These are phyloP conservation scores for Gracilaria vermiculophylla DNA, from an alignment of 23 red algal genomes.

Conservation along the genomic window DNA sequence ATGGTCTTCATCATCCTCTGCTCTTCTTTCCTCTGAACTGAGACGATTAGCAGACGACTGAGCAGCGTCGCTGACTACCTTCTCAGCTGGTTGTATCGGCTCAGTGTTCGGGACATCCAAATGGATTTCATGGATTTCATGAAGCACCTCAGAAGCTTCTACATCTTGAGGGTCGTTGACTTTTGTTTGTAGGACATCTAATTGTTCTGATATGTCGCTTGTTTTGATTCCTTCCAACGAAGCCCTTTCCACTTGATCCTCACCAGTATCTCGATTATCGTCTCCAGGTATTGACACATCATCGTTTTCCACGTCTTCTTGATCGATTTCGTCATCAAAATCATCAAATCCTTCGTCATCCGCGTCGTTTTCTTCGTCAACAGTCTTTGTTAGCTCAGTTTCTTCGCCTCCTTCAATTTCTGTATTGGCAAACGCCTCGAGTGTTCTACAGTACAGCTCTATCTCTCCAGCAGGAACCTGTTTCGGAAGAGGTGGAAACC, in stretches of 20 bases:
- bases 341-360: constrained; percentile 39
- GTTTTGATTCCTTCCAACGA: neutral
- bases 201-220: neutral
- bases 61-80: neutral
- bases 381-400: constrained; percentile 8
- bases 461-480: constrained; percentile 30
- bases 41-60: too few species aligned
- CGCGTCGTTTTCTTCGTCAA: constrained; percentile 28
- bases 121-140: neutral
- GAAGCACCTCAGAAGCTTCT: too few species aligned
- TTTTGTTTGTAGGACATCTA: neutral
- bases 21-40: neutral
- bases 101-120: neutral
- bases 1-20: constrained; percentile 60
- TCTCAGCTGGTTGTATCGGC: neutral
- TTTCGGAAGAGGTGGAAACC: constrained; percentile 70
- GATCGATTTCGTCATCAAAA: constrained; percentile 49
- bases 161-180: neutral
- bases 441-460: constrained; percentile 55
- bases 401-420: constrained; percentile 70
- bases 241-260: neutral
- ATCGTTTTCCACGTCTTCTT: constrained; percentile 12
- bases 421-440: constrained; percentile 76
- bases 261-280: neutral
- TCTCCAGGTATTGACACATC: constrained; percentile 1